These are phyloP conservation scores for Rhizopogon sp. DNA, from an alignment of 768 basidiomycete genomes.

Conservation along the genomic window DNA sequence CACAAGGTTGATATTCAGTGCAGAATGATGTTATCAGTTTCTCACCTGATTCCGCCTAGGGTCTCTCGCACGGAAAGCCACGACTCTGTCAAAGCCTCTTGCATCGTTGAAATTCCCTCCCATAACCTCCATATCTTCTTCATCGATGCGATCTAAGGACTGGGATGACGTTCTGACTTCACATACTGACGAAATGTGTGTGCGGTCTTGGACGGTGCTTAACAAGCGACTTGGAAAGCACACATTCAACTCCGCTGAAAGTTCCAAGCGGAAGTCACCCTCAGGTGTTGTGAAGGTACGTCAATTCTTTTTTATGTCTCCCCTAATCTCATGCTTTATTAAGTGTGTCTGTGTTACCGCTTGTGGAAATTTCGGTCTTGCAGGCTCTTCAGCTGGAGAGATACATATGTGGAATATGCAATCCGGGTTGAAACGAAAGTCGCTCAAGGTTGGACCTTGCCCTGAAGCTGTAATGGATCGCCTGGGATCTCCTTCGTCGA, in stretches of 20 bases:
- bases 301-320: constrained; percentile 5
- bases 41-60: constrained; percentile 40
- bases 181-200: constrained; percentile 77
- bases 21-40: background rate
- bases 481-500: constrained; percentile 30
- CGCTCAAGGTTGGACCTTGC: constrained; percentile 63
- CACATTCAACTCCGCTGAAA: constrained; percentile 54
- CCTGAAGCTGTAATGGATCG: constrained; percentile 50
- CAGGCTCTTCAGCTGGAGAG: constrained; percentile 72
- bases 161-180: constrained; percentile 98
- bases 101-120: constrained; percentile 82
- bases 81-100: constrained; percentile 69
- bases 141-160: constrained; percentile 79
- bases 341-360: constrained; percentile 86
- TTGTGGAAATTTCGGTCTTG: constrained; percentile 94
- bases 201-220: constrained; percentile 84
- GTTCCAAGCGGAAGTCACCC: constrained; percentile 39
- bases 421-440: constrained; percentile 80
- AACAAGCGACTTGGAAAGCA: constrained; percentile 80
- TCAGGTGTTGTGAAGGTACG: constrained; percentile 71
- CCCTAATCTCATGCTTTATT: background rate
- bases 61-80: constrained; percentile 78
- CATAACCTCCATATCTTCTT: constrained; percentile 73
- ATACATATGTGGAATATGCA: constrained; percentile 98
- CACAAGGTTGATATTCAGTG: constrained; percentile 61